A percentile compares a stretch with the other conserved stretches of the same genome.
These are phyloP conservation scores for Claviceps pazoutovae DNA, from an alignment of 2,329 filamentous ascomycete species.

Conservation along the genomic window DNA sequence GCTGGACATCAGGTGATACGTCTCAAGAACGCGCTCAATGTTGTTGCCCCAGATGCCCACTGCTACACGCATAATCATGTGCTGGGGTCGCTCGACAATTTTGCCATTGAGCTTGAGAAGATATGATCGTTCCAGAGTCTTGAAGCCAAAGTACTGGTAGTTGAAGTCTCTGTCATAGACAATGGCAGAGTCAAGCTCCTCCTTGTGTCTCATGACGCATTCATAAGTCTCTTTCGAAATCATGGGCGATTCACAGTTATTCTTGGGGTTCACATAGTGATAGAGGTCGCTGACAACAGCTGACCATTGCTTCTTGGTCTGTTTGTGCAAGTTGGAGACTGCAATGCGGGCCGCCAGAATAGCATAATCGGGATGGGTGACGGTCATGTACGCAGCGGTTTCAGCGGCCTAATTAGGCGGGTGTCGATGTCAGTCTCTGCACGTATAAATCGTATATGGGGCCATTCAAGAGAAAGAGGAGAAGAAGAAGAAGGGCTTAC, in stretches of 20 bases:
- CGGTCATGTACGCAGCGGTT: conserved; percentile 98
- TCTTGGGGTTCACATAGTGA: conserved; percentile 93
- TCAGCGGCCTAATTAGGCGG: conserved; percentile 62
- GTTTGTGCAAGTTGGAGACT: conserved; percentile 98
- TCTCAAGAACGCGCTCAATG: conserved; percentile 89
- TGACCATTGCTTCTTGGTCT: conserved; percentile 99
- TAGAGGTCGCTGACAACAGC: conserved; percentile 85
- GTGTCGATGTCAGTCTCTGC: neutral
- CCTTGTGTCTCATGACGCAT: conserved; percentile 86
- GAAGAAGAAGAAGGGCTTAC: conserved; percentile 32
- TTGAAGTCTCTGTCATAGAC: conserved; percentile 99
- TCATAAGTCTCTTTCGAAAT: conserved; percentile 86
- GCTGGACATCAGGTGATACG: conserved; percentile 97
- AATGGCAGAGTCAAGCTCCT: conserved; percentile 96
- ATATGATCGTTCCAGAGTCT: conserved; percentile 95
- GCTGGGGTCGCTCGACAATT: conserved; percentile 92
- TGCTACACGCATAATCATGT: conserved; percentile 99
- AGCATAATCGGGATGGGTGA: conserved; percentile 97
- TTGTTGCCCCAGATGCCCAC: conserved; percentile 94
- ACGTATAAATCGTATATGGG: too few species aligned
- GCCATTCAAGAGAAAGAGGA: neutral
- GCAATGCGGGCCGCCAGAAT: conserved; percentile 96
- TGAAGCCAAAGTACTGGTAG: conserved; percentile 99
- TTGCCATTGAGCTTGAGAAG: conserved; percentile 90
- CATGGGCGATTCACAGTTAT: conserved; percentile 73